Evolutionary conservation across 495 filamentous ascomycete genomes (phyloP), one percentile per base, ranked within the genome.

Genomic region (Hypoxylon trugodes): DNA sequence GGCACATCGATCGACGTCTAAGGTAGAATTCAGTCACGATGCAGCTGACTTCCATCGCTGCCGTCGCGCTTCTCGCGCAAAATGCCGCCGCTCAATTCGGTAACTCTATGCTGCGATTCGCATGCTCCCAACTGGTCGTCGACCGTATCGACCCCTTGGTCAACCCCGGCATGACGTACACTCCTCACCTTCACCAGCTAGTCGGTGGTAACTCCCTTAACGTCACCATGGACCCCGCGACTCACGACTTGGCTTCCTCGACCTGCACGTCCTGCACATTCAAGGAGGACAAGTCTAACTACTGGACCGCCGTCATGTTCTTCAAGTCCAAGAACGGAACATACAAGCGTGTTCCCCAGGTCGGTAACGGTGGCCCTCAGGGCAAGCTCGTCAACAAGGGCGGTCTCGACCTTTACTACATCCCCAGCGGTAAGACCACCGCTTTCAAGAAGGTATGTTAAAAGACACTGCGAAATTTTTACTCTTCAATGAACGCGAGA

Each of bases 281-380:
- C 64, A 83, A 79, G 47, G 75, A 85, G 62, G 90, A 94, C 73
- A 81, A 87, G 71, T 89, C 86, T 72, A 91, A 89, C 77, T 93
- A 94, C 79, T 93, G 91, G 91, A 86, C 85, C 30, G 87, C 90
- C 15, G 77, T 79, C 68, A 80, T 93, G 56, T 91, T 87, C 75
- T 91, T 84, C 74, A 74, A 85, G 65, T 81, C 82, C 24, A 79
- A 85, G 75, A 92, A 93, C 69, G 89, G 89, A 13, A 84, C 81
- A 36, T 92, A 91, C 78, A 82, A 84, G 60, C 81, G 81, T 48
- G 89, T 92, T 26, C 79, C 82, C 16, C 87, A 89, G 68, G 79
- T 80, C 58, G 88, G 86, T 57, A 85, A 85, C 74, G 79, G 77
- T 38, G 81, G 81, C 25, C 80, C 81, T 9, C 80, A 85, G 70